A percentile compares a stretch with the other conserved stretches of the same genome.
Evolutionary conservation across 1,284 basidiomycete genomes (phyloP).

Genomic region (Cryptococcus floricola): DNA sequence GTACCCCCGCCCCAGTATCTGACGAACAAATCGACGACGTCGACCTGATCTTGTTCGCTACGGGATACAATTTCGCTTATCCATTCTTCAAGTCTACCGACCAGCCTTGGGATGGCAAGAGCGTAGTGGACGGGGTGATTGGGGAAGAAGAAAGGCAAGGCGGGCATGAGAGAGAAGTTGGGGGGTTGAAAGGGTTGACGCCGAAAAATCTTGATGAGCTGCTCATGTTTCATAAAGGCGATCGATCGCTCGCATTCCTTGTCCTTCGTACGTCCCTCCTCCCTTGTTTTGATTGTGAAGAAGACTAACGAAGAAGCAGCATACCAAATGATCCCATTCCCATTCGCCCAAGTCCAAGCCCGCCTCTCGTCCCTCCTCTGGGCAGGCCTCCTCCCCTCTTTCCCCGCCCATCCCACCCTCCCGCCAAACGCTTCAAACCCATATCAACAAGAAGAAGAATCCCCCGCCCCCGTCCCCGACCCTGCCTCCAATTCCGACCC

Average conservation of each 20-base stretch:
- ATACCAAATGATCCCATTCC: slow-evolving; percentile 50
- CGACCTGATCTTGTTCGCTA: slow-evolving; percentile 51
- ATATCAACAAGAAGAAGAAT: slow-evolving; percentile 11
- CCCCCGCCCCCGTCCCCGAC: neutral
- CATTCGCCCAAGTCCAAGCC: slow-evolving; percentile 49
- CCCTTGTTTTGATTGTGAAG: neutral
- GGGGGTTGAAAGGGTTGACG: slow-evolving; percentile 40
- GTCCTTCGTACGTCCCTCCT: slow-evolving; percentile 35
- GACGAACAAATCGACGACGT: slow-evolving; percentile 24
- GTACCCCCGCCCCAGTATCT: neutral
- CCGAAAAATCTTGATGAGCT: slow-evolving; percentile 39
- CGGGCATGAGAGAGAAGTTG: slow-evolving; percentile 23
- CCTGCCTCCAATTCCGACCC: neutral
- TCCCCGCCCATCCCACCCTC: slow-evolving; percentile 20
- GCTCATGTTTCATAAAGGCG: slow-evolving; percentile 45
- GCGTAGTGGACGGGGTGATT: slow-evolving; percentile 18
- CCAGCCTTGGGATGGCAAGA: slow-evolving; percentile 34
- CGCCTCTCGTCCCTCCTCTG: slow-evolving; percentile 42
- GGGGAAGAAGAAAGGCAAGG: slow-evolving; percentile 11
- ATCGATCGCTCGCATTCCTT: slow-evolving; percentile 46
- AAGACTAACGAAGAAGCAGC: slow-evolving; percentile 17
- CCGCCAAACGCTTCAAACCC: slow-evolving; percentile 31
- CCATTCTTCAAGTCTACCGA: slow-evolving; percentile 45
- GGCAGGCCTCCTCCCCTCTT: slow-evolving; percentile 31
- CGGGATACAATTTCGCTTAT: slow-evolving; percentile 51